phyloP scores from a whole-genome alignment of 768 basidiomycete species.

The Trametes cubensis region DNA sequence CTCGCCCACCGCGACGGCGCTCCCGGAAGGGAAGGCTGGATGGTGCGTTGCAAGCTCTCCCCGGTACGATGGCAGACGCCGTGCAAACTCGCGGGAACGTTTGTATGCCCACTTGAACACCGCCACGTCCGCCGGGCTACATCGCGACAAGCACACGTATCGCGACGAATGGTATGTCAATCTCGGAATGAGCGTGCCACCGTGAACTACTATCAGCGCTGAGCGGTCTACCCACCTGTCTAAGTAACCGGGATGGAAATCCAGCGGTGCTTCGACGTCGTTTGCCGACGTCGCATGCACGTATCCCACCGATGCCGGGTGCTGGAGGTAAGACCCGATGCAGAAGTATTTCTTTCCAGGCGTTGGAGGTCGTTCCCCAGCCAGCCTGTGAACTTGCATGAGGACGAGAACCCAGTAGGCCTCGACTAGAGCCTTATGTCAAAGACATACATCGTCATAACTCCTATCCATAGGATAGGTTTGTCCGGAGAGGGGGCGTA shows the following conservation, averaged over 20 bases:
- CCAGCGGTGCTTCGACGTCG: slow-evolving; percentile 44
- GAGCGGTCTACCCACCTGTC: slow-evolving; percentile 39
- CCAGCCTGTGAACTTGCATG: slow-evolving; percentile 26
- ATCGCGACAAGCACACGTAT: no score
- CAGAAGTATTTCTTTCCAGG: slow-evolving; percentile 34
- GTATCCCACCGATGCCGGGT: slow-evolving; percentile 50
- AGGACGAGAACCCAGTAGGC: not conserved
- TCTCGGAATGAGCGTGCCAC: not conserved
- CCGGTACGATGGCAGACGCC: slow-evolving; percentile 51
- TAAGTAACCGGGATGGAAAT: slow-evolving; percentile 51
- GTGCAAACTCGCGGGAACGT: slow-evolving; percentile 51
- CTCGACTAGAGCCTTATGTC: no score
- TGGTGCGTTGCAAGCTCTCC: slow-evolving; percentile 35
- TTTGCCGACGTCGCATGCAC: slow-evolving; percentile 50
- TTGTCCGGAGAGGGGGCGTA: slow-evolving; percentile 58
- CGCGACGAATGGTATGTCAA: not conserved
- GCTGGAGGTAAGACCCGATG: slow-evolving; percentile 37
- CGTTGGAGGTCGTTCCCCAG: slow-evolving; percentile 22
- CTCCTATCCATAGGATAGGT: slow-evolving; percentile 49
- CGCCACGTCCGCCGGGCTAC: slow-evolving; percentile 39
- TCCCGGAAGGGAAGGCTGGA: slow-evolving; percentile 36
- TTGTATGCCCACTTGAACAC: slow-evolving; percentile 59
- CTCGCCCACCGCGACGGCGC: slow-evolving; percentile 26
- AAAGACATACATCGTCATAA: slow-evolving; percentile 43
- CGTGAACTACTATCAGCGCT: no score